A percentile compares a stretch with the other conserved stretches of the same genome.
Conservation (phyloP, 1,284 basidiomycete species). For the Athelia sp. region DNA sequence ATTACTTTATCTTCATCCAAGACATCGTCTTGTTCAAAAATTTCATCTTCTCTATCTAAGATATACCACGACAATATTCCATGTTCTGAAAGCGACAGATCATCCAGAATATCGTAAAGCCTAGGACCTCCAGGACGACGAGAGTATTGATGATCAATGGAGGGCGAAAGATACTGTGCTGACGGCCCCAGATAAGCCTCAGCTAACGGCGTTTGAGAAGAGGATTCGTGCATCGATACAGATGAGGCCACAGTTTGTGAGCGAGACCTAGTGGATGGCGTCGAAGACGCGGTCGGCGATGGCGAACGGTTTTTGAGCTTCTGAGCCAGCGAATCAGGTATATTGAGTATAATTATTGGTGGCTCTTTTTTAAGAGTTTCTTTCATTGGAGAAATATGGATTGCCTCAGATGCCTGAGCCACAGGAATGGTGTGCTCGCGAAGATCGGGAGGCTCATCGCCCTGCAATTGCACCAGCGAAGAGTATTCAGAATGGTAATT, state of each 20-base stretch:
- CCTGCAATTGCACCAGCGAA: no score
- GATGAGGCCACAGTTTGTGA: not conserved
- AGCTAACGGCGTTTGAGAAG: not conserved
- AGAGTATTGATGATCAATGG: not conserved
- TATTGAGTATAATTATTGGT: no score
- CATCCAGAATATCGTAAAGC: not conserved
- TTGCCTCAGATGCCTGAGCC: no score
- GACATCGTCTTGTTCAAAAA: not conserved
- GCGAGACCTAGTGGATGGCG: not conserved
- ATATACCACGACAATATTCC: not conserved
- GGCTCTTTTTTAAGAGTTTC: no score
- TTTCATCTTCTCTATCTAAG: not conserved
- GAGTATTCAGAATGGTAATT: not conserved
- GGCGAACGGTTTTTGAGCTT: not conserved
- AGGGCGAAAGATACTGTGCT: not conserved
- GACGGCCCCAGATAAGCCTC: not conserved
- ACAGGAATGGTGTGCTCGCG: not conserved
- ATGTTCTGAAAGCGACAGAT: not conserved
- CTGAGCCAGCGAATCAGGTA: not conserved
- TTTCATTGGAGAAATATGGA: not conserved
- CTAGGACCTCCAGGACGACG: not conserved
- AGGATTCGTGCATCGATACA: not conserved
- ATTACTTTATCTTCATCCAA: conserved; percentile 1
- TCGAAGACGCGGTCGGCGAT: not conserved
- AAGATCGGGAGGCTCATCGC: not conserved